Evolutionary conservation across 495 filamentous ascomycete genomes (phyloP).

Genomic region (Neurospora tetrasperma): DNA sequence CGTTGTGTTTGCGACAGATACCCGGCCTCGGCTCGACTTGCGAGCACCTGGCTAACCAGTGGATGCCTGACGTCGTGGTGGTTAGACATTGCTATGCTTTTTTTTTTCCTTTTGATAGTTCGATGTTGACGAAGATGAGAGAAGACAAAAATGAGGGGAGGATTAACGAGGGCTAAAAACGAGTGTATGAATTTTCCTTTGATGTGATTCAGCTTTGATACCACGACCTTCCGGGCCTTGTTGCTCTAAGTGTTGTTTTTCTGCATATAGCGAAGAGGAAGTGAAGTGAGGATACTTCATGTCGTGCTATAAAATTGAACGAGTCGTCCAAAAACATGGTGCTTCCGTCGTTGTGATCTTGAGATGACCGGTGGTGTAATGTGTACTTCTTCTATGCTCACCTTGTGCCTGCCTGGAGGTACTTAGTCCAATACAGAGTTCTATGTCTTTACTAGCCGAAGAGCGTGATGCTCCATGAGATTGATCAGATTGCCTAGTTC

Average conservation of each 20-base stretch:
- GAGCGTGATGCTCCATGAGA: neutral
- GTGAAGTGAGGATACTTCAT: neutral
- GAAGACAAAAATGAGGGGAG: neutral
- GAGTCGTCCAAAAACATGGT: neutral
- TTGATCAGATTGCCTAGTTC: neutral
- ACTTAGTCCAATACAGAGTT: neutral
- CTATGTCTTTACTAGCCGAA: neutral
- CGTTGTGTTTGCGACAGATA: neutral
- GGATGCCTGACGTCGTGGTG: neutral
- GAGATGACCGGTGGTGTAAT: neutral
- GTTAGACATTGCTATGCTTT: neutral
- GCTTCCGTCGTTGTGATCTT: neutral
- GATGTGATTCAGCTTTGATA: neutral
- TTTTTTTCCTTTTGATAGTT: neutral
- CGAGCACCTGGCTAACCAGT: neutral
- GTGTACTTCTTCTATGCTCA: neutral
- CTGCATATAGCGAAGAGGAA: neutral
- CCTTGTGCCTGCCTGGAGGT: neutral
- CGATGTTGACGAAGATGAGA: neutral
- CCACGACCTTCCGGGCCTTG: neutral
- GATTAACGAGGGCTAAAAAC: neutral
- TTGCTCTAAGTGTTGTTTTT: neutral
- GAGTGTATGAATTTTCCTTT: neutral
- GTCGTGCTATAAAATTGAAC: neutral
- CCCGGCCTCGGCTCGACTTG: neutral